Evolutionary conservation across 306 rosid species (phyloP).

Genomic region (Ceratonia siliqua): DNA sequence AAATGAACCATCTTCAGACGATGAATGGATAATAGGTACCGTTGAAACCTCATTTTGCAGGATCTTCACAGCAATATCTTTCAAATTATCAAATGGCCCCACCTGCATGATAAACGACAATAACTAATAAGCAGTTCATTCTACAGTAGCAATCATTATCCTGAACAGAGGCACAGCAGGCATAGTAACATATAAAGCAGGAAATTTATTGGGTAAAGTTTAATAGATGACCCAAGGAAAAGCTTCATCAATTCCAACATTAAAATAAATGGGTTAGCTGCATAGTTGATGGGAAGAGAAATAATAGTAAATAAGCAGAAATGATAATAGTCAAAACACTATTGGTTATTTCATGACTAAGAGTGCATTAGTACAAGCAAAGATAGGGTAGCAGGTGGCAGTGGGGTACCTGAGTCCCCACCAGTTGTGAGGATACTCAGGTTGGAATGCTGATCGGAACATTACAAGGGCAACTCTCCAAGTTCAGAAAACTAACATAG

Average conservation of each 20-base stretch:
- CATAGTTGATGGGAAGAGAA: background rate
- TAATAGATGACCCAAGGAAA: slow-evolving; percentile 5
- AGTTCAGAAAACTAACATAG: slow-evolving; percentile 19
- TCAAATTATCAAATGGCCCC: slow-evolving; percentile 85
- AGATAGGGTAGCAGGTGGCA: background rate
- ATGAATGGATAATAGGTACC: slow-evolving; percentile 79
- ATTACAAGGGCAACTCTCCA: background rate
- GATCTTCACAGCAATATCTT: slow-evolving; percentile 79
- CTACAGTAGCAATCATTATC: background rate
- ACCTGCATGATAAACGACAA: slow-evolving; percentile 57
- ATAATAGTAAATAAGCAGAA: background rate
- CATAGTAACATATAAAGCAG: slow-evolving; percentile 13
- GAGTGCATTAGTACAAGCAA: slow-evolving; percentile 1
- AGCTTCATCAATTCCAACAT: slow-evolving; percentile 14
- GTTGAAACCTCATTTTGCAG: slow-evolving; percentile 89
- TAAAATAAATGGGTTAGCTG: slow-evolving; percentile 11
- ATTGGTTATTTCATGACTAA: background rate
- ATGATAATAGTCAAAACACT: slow-evolving; percentile 9
- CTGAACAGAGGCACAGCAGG: background rate
- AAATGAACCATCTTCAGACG: slow-evolving; percentile 83
- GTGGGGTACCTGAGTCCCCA: background rate
- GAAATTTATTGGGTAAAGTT: slow-evolving; percentile 7
- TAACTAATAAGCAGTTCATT: background rate
- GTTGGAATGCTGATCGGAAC: background rate
- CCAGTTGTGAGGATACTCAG: no score